phyloP scores from a whole-genome alignment of 352 stramenopile genomes.

The Phytopythium litorale region DNA sequence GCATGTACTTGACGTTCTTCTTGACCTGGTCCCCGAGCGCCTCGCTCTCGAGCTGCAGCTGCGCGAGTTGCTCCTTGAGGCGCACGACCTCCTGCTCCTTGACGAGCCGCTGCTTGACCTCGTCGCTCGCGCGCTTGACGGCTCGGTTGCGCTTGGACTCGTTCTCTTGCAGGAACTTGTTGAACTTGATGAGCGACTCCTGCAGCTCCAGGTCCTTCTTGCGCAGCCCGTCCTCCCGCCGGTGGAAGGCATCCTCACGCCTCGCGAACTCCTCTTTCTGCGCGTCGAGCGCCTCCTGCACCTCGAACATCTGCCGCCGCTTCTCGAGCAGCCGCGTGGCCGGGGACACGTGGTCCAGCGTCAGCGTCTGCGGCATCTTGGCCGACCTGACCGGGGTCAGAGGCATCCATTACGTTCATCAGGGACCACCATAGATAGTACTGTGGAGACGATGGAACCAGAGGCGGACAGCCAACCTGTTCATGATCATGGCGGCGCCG shows the following conservation, averaged over 20 bases:
- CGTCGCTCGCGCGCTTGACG: conserved; percentile 88
- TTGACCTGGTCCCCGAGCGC: conserved; percentile 59
- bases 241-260: conserved; percentile 88
- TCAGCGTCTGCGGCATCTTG: conserved; percentile 86
- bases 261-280: conserved; percentile 93
- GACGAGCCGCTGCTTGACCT: conserved; percentile 87
- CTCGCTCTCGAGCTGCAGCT: conserved; percentile 64
- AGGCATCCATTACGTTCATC: neutral
- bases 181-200: conserved; percentile 96
- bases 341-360: conserved; percentile 91
- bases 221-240: conserved; percentile 90
- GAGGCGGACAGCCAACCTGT: conserved; percentile 22
- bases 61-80: conserved; percentile 67
- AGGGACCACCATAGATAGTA: no score
- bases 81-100: conserved; percentile 88
- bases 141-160: conserved; percentile 93
- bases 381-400: conserved; percentile 10
- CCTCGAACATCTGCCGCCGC: conserved; percentile 94
- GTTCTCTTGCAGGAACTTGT: conserved; percentile 95
- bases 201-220: conserved; percentile 95
- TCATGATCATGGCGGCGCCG: conserved; percentile 68
- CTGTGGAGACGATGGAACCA: no score
- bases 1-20: conserved; percentile 85
- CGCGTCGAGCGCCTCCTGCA: conserved; percentile 91
- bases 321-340: conserved; percentile 93